Base-by-base conservation (phyloP, 2,329 filamentous ascomycete species). In the Cryphonectria naterciae region DNA sequence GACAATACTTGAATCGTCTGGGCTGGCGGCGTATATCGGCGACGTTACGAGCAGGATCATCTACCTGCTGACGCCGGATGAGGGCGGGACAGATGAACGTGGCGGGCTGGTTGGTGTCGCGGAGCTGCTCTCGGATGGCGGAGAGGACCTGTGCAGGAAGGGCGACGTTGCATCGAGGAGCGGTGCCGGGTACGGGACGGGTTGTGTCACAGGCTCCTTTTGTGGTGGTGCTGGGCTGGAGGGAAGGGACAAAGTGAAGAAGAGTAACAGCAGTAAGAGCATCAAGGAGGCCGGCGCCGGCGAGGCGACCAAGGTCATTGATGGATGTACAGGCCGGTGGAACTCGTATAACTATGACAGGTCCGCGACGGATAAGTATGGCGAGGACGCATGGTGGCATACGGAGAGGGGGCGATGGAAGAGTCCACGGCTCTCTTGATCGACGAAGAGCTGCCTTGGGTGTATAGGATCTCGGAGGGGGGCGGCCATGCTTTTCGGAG, bases 1-100 rank as follows among this genome's bases (percentile, higher is more conserved):
- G 0, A 78, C 79, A 1, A 75, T 88, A 0, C 78, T 84, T 0
- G 85, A 90, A 41, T 83, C 84, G 2, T 87, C 86, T 66, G 84
- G 83, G 4, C 79, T 93, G 25, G 89, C 85, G 0, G 87, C 86
- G 0, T 93, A 88, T 76, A 78, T 93, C 8, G 92, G 92, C 22
- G 83, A 84, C 1, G 76, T 89, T 3, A 85, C 83, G 41, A 91
- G 88, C 63, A 80, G 78, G 41, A 89, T 94, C 67, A 77, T 80
- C 25, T 94, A 94, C 76, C 81, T 83, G 56, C 80, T 94, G 15
- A 78, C 81, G 22, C 85, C 91, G 0, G 90, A 92, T 68, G 74
- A 78, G 0, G 88, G 88, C 0, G 86, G 83, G 1, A 82, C 82
- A 2, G 88, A 90, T 72, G 86, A 87, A 41, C 83, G 86, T 64